Evolutionary conservation across 495 filamentous ascomycete species (phyloP).

Genomic region (Durotheca rogersii): DNA sequence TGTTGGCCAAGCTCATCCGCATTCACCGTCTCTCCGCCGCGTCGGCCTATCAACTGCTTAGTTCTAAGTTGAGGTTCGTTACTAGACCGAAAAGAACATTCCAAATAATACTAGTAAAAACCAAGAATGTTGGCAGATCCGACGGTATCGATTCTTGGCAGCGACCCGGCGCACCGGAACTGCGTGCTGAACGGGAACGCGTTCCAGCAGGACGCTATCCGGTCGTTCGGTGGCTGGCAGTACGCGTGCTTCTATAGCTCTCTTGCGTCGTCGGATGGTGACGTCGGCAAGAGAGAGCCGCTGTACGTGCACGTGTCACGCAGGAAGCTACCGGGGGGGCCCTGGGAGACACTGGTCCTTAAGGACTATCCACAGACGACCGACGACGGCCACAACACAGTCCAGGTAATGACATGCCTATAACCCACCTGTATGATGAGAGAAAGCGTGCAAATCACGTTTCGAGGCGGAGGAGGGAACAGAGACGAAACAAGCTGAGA

Average conservation of each 20-base stretch:
- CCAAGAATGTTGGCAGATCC: constrained; percentile 32
- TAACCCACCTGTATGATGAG: too few relatives aligned
- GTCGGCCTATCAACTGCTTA: background rate
- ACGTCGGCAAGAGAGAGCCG: constrained; percentile 34
- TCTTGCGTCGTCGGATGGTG: too few relatives aligned
- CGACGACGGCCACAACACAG: constrained; percentile 52
- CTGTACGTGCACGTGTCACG: constrained; percentile 47
- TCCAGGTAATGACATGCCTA: constrained; percentile 43
- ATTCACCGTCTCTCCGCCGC: background rate
- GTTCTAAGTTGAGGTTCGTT: too few relatives aligned
- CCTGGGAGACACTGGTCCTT: constrained; percentile 48
- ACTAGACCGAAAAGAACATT: background rate
- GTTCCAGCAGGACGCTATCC: constrained; percentile 47
- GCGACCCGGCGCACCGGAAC: constrained; percentile 39
- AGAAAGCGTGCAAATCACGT: too few relatives aligned
- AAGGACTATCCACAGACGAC: constrained; percentile 50
- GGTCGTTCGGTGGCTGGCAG: constrained; percentile 44
- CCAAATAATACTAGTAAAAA: too few relatives aligned
- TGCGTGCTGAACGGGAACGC: constrained; percentile 45
- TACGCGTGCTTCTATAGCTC: constrained; percentile 48
- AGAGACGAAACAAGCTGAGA: constrained; percentile 1
- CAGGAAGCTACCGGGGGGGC: constrained; percentile 36
- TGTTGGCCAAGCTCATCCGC: constrained; percentile 6
- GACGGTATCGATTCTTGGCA: constrained; percentile 35
- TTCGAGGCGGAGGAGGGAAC: background rate